phyloP scores from a whole-genome alignment of 2,329 filamentous ascomycete genomes.

The Cryphonectria japonica region DNA sequence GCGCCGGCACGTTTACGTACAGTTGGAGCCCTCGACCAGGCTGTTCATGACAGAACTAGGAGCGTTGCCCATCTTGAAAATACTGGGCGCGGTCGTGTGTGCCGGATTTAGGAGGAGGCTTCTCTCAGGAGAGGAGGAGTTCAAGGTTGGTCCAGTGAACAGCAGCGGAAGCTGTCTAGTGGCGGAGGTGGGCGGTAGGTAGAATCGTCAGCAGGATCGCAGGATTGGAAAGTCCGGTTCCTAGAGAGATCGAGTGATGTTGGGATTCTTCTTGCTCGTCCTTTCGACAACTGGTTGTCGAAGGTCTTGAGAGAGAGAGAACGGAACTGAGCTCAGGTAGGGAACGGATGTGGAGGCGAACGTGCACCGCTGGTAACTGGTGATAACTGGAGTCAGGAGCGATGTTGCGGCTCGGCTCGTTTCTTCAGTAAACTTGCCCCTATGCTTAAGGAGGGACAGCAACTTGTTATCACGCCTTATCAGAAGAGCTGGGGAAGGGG shows the following conservation, averaged over 20 bases:
- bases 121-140: not conserved
- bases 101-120: constrained; percentile 3
- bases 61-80: constrained; percentile 64
- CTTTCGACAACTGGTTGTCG: not conserved
- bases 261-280: not conserved
- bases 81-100: not conserved
- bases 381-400: not conserved
- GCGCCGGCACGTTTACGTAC: constrained; percentile 50
- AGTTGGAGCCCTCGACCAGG: constrained; percentile 96
- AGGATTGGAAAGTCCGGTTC: too few species aligned
- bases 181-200: not conserved
- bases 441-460: constrained; percentile 6
- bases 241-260: not conserved
- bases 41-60: constrained; percentile 83
- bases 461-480: constrained; percentile 7
- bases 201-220: not conserved
- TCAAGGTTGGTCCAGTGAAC: not conserved
- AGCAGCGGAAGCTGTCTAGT: not conserved
- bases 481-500: not conserved
- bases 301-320: not conserved
- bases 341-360: not conserved
- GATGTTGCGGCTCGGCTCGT: not conserved
- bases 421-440: not conserved
- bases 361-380: not conserved
- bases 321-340: not conserved